These are phyloP conservation scores for Ceraceosorus guamensis DNA, from an alignment of 1,284 basidiomycete genomes.

Conservation along the genomic window DNA sequence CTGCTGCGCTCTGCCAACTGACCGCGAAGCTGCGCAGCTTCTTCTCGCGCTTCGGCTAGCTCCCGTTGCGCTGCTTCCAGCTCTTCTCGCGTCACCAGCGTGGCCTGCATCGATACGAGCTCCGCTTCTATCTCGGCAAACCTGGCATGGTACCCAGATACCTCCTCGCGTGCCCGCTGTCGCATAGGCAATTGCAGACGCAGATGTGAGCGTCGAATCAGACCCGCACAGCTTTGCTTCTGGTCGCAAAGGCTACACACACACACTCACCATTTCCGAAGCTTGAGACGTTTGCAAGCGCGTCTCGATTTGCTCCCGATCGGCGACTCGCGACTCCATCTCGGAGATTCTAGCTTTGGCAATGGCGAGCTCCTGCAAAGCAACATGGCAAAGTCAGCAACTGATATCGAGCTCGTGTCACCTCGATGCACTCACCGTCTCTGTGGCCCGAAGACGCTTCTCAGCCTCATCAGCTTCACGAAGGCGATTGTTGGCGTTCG, in stretches of 20 bases:
- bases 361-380: constrained; percentile 14
- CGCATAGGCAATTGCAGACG: constrained; percentile 18
- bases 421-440: constrained; percentile 28
- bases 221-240: too few relatives aligned
- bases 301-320: constrained; percentile 14
- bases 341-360: constrained; percentile 10
- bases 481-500: too few relatives aligned
- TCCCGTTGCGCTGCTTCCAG: constrained; percentile 12
- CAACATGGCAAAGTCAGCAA: too few relatives aligned
- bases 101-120: constrained; percentile 26
- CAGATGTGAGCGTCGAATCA: too few relatives aligned
- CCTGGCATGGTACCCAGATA: background rate
- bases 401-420: constrained; percentile 22
- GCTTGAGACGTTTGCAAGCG: constrained; percentile 16
- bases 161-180: background rate
- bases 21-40: constrained; percentile 16
- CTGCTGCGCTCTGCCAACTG: constrained; percentile 15
- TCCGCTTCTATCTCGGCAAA: constrained; percentile 16
- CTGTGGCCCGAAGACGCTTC: too few relatives aligned
- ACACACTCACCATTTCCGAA: constrained; percentile 13
- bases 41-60: constrained; percentile 14
- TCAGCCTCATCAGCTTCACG: too few relatives aligned
- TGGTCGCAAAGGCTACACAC: constrained; percentile 9
- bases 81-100: constrained; percentile 16
- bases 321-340: constrained; percentile 16